phyloP scores from a whole-genome alignment of 2,329 filamentous ascomycete species.

The Zymoseptoria ardabiliae region DNA sequence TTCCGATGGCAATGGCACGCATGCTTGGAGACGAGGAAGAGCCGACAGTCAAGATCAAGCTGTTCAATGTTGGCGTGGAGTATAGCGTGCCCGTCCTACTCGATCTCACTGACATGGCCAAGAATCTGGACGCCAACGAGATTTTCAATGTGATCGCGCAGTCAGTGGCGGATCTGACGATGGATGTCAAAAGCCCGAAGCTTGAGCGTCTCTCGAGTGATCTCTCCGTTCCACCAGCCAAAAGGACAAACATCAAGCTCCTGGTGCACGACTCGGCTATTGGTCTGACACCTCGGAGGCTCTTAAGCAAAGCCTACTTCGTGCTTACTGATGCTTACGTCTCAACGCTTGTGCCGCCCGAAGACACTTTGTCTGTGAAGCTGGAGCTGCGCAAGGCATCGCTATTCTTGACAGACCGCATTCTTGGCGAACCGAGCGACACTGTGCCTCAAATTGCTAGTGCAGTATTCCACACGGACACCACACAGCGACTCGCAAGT shows the following conservation, averaged over 20 bases:
- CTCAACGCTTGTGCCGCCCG: slow-evolving; percentile 58
- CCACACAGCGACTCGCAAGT: slow-evolving; percentile 30
- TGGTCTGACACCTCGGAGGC: slow-evolving; percentile 72
- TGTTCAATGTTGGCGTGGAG: slow-evolving; percentile 78
- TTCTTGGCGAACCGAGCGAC: slow-evolving; percentile 38
- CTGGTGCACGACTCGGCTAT: slow-evolving; percentile 72
- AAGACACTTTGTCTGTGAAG: slow-evolving; percentile 55
- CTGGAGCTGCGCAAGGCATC: slow-evolving; percentile 73
- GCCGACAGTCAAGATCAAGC: slow-evolving; percentile 77
- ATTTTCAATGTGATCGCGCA: slow-evolving; percentile 68
- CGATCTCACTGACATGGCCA: slow-evolving; percentile 63
- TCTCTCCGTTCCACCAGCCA: slow-evolving; percentile 25
- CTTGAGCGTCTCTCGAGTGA: slow-evolving; percentile 22
- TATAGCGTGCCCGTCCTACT: slow-evolving; percentile 81
- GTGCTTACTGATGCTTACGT: slow-evolving; percentile 72
- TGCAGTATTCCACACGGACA: slow-evolving; percentile 13
- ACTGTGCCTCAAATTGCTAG: not conserved
- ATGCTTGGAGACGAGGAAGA: slow-evolving; percentile 94
- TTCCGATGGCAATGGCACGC: slow-evolving; percentile 73
- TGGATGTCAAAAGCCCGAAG: slow-evolving; percentile 51
- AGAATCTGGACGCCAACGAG: slow-evolving; percentile 37
- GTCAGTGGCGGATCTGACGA: slow-evolving; percentile 54
- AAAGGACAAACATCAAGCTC: slow-evolving; percentile 59
- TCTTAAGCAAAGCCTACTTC: slow-evolving; percentile 68
- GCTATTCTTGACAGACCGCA: slow-evolving; percentile 74